Percentiles rank a stretch among this genome's conserved stretches.
These are phyloP conservation scores for Wickerhamomyces strasburgensis DNA, from an alignment of 805 yeast species.

Conservation along the genomic window DNA sequence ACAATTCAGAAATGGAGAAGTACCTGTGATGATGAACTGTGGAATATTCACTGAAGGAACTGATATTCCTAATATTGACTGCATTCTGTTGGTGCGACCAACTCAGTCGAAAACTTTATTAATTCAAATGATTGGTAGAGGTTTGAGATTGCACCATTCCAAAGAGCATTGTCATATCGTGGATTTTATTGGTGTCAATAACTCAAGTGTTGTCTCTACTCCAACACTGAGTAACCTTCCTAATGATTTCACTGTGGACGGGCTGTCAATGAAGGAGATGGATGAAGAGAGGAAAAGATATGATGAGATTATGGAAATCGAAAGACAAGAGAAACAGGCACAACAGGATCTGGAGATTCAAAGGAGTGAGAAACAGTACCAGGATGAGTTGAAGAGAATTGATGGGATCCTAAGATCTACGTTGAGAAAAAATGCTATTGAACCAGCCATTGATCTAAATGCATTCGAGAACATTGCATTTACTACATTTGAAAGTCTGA, in stretches of 20 bases:
- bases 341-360: slow-evolving; percentile 2
- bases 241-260: slow-evolving; percentile 22
- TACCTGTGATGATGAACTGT: slow-evolving; percentile 79
- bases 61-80: slow-evolving; percentile 85
- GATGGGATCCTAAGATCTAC: background rate
- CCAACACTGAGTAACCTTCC: slow-evolving; percentile 44
- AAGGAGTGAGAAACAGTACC: slow-evolving; percentile 9
- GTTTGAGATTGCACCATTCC: slow-evolving; percentile 57
- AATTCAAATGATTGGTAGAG: slow-evolving; percentile 90
- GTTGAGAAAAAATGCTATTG: background rate
- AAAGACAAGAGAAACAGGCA: slow-evolving; percentile 3
- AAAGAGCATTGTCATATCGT: slow-evolving; percentile 69
- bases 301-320: slow-evolving; percentile 15
- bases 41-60: slow-evolving; percentile 93
- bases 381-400: slow-evolving; percentile 1
- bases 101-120: slow-evolving; percentile 68
- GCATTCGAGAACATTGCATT: slow-evolving; percentile 14
- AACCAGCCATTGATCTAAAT: slow-evolving; percentile 1
- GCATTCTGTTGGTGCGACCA: slow-evolving; percentile 73
- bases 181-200: slow-evolving; percentile 66
- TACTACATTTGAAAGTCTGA: slow-evolving; percentile 35
- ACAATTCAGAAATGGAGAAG: slow-evolving; percentile 55
- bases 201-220: slow-evolving; percentile 48
- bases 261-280: slow-evolving; percentile 30
- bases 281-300: slow-evolving; percentile 21